These are phyloP conservation scores for Cicer arietinum DNA, from an alignment of 306 rosid species.

Conservation along the genomic window DNA sequence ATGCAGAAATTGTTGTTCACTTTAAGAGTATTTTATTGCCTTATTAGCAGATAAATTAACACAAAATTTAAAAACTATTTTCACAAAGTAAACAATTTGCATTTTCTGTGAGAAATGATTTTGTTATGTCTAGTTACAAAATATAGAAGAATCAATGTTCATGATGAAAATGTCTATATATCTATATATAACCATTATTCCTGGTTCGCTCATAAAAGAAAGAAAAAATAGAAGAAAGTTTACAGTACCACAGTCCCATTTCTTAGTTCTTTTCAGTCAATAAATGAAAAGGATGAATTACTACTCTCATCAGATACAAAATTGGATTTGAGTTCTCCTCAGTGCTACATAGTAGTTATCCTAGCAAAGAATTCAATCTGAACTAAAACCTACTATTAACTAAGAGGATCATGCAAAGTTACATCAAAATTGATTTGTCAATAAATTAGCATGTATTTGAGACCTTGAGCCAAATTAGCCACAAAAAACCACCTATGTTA, in stretches of 20 bases:
- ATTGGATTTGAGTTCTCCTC: conserved; percentile 23
- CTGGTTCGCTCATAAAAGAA: neutral
- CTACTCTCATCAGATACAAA: conserved; percentile 38
- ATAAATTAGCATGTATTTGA: conserved; percentile 24
- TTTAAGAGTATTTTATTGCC: too few species aligned
- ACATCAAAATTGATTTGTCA: conserved; percentile 47
- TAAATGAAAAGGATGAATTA: conserved; percentile 28
- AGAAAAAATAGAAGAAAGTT: neutral
- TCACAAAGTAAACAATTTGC: too few species aligned
- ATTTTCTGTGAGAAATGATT: too few species aligned
- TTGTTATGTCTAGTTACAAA: neutral
- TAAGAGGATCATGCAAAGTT: conserved; percentile 27
- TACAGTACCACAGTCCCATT: neutral
- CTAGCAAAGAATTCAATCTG: conserved; percentile 45
- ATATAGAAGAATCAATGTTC: neutral
- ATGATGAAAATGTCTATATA: neutral
- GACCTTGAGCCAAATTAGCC: conserved; percentile 31
- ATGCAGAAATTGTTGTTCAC: too few species aligned
- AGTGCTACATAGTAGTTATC: conserved; percentile 37
- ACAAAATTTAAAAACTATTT: too few species aligned
- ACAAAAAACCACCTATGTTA: conserved; percentile 4
- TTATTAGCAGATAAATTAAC: too few species aligned
- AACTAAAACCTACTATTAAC: conserved; percentile 34
- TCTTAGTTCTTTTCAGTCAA: conserved; percentile 4
- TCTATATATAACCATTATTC: neutral